Evolutionary conservation across 306 rosid genomes (phyloP), one percentile per base, ranked within the genome.

Genomic region (Castanospermum australe): DNA sequence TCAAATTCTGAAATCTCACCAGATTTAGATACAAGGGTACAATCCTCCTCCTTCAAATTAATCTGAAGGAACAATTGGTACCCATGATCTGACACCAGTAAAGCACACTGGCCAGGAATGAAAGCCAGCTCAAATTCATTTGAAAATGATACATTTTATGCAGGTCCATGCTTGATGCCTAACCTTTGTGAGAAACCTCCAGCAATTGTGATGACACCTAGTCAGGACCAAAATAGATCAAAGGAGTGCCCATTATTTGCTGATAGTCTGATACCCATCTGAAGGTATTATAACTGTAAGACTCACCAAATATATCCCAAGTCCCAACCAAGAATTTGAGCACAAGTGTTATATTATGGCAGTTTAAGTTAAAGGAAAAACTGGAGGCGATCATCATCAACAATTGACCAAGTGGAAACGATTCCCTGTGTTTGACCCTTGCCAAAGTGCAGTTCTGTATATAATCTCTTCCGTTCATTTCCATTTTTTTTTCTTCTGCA

Each of bases 191-290:
- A 61, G 64, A 61, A 76, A 65, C 86, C 89, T 52, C 97, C 97
- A 47, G 93, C 97, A 87, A 91, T 86, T 35, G 97, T 91, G 45
- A 84, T 89, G 47, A 90, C 97, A 83, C 92, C 97, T 90, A 63
- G 17, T 48, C 30, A 83, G n/a, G 7, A 75, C 30, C 77, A 73
- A 60, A 36, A 35, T 15, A 84, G 11, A 75, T 55, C 24, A 25
- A 72, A 78, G 67, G 24, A 69, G 60, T 35, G 47, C 25, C 54
- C 66, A 50, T 67, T 21, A 79, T 33, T 71, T 70, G 32, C 67
- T 14, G 47, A 73, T 30, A 48, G 60, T 25, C n/a, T n/a, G n/a
- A 20, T 22, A 6, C 17, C n/a, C n/a, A n/a, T n/a, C n/a, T n/a
- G n/a, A n/a, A 25, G 54, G 10, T 45, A 32, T 39, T 64, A 68